Percentiles rank a stretch among this genome's conserved stretches.
phyloP scores from a whole-genome alignment of 257 asterid species.

The Capsicum chinense region DNA sequence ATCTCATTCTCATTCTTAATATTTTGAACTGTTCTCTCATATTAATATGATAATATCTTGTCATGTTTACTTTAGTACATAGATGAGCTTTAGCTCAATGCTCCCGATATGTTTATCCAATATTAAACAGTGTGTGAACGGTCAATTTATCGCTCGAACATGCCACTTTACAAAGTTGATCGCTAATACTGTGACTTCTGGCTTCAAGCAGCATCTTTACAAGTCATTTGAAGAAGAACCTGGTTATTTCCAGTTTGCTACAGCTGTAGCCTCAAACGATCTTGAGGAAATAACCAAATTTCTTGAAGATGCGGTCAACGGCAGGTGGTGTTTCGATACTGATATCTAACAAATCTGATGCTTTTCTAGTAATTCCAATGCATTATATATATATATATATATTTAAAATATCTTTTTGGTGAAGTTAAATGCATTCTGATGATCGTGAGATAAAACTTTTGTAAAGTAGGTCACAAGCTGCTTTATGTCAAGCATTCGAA shows the following conservation, averaged over 20 bases:
- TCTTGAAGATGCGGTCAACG: slow-evolving; percentile 86
- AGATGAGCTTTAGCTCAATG: background rate
- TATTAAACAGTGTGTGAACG: slow-evolving; percentile 8
- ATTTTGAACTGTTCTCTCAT: background rate
- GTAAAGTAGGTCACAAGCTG: background rate
- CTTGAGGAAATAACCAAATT: slow-evolving; percentile 91
- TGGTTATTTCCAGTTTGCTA: slow-evolving; percentile 80
- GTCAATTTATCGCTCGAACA: background rate
- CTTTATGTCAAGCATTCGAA: slow-evolving; percentile 16
- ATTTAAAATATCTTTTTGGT: background rate
- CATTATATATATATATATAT: background rate
- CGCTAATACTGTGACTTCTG: slow-evolving; percentile 32
- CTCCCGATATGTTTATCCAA: background rate
- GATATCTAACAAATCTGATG: slow-evolving; percentile 15
- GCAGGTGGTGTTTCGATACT: slow-evolving; percentile 52
- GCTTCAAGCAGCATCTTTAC: slow-evolving; percentile 76
- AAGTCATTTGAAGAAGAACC: slow-evolving; percentile 81
- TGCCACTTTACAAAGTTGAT: slow-evolving; percentile 10
- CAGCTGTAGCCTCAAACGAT: slow-evolving; percentile 83
- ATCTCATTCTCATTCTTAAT: slow-evolving; percentile 18
- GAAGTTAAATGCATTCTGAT: background rate
- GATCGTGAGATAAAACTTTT: background rate
- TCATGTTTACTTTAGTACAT: slow-evolving; percentile 11
- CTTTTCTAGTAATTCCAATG: slow-evolving; percentile 20
- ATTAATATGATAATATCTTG: background rate